Evolutionary conservation across 2,329 filamentous ascomycete species (phyloP).

Genomic region (Atkinsonella texensis): DNA sequence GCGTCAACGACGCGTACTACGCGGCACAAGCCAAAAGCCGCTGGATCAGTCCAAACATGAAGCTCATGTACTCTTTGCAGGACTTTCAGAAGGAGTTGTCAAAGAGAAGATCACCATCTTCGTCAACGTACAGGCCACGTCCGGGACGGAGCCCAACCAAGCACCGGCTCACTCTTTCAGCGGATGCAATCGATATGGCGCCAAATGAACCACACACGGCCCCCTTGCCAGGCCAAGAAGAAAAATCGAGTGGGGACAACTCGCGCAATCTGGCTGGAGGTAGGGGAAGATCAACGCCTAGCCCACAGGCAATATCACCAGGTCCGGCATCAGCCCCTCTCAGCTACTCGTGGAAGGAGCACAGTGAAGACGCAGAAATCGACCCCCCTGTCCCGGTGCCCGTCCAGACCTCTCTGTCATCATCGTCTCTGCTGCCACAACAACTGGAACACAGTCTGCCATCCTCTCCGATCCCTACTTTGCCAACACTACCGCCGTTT

Average conservation of each 20-base stretch:
- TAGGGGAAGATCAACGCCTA: conserved; percentile 42
- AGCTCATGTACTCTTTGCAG: conserved; percentile 78
- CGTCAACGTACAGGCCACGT: conserved; percentile 35
- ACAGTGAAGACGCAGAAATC: conserved; percentile 19
- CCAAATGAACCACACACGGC: conserved; percentile 49
- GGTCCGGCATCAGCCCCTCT: conserved; percentile 58
- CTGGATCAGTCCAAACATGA: conserved; percentile 90
- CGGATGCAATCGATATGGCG: conserved; percentile 40
- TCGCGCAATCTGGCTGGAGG: conserved; percentile 31
- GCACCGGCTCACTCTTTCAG: conserved; percentile 48
- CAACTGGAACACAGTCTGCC: not conserved
- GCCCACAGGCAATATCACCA: conserved; percentile 38
- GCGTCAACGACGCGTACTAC: conserved; percentile 74
- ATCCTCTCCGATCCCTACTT: not conserved
- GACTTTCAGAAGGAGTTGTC: conserved; percentile 60
- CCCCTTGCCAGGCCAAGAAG: conserved; percentile 43
- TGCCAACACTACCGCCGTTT: not conserved
- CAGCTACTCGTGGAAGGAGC: conserved; percentile 45
- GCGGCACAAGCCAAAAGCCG: conserved; percentile 67
- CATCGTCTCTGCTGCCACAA: not conserved
- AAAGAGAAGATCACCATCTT: conserved; percentile 33
- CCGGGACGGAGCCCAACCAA: conserved; percentile 44
- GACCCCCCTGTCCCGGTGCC: not conserved
- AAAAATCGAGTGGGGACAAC: conserved; percentile 27
- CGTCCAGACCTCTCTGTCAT: not conserved